These are phyloP conservation scores for Globisporangium perplexum DNA, from an alignment of 352 stramenopile genomes.

Conservation along the genomic window DNA sequence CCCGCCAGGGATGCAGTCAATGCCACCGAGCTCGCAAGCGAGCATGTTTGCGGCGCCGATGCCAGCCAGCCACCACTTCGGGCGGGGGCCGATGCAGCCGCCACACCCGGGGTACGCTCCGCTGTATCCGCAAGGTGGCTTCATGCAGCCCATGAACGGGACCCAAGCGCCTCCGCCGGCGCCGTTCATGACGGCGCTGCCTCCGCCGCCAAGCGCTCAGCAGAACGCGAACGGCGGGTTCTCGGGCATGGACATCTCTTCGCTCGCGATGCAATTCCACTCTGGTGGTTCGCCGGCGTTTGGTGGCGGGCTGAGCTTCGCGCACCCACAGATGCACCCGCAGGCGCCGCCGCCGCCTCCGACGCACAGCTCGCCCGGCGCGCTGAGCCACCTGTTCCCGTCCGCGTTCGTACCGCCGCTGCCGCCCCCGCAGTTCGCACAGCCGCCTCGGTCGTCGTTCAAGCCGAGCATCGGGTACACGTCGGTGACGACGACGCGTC, in stretches of 20 bases:
- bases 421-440: conserved; percentile 26
- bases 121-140: conserved; percentile 24
- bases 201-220: conserved; percentile 14
- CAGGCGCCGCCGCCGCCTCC: conserved; percentile 21
- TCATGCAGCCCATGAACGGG: conserved; percentile 17
- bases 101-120: conserved; percentile 9
- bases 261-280: conserved; percentile 82
- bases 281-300: conserved; percentile 16
- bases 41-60: conserved; percentile 13
- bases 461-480: conserved; percentile 80
- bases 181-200: conserved; percentile 21
- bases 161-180: conserved; percentile 16
- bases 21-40: neutral
- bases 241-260: conserved; percentile 44
- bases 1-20: neutral
- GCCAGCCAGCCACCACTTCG: conserved; percentile 15
- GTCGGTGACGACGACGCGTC: conserved; percentile 53
- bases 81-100: conserved; percentile 6
- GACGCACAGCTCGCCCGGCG: conserved; percentile 1
- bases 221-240: conserved; percentile 9
- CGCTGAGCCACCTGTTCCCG: conserved; percentile 29
- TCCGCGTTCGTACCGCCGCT: conserved; percentile 21
- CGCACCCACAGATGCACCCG: too few relatives aligned
- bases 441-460: conserved; percentile 30
- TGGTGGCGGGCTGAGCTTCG: too few relatives aligned